phyloP scores from a whole-genome alignment of 1,284 basidiomycete species.

The Tilletia indica region DNA sequence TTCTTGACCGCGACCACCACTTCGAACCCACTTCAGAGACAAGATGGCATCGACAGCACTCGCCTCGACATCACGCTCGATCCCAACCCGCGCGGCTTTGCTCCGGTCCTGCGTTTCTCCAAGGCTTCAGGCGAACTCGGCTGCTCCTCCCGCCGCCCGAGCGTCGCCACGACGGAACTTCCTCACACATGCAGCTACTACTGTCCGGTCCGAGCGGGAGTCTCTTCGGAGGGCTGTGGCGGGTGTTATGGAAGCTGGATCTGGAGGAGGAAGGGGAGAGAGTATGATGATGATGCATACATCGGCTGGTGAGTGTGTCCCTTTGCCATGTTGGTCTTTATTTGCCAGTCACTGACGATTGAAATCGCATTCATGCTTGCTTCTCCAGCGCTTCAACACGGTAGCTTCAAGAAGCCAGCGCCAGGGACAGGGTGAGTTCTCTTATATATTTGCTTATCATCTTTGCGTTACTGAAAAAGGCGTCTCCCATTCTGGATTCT shows the following conservation, averaged over 20 bases:
- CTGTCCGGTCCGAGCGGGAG: too few relatives aligned
- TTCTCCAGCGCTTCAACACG: conserved; percentile 55
- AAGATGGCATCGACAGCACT: not conserved
- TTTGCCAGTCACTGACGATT: not conserved
- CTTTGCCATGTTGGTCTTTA: too few relatives aligned
- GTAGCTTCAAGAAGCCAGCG: conserved; percentile 63
- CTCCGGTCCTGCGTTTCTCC: too few relatives aligned
- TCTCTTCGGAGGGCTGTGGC: too few relatives aligned
- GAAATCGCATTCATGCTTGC: not conserved
- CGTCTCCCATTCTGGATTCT: conserved; percentile 10
- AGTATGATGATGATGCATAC: not conserved
- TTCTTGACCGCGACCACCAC: not conserved
- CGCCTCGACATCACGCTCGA: not conserved
- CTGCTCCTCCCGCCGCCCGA: too few relatives aligned
- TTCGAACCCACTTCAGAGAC: not conserved
- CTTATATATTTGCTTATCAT: conserved; percentile 36
- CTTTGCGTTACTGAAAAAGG: conserved; percentile 51
- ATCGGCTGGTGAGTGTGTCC: not conserved
- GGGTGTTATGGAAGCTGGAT: too few relatives aligned
- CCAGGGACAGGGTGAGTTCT: conserved; percentile 60
- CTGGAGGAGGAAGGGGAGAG: not conserved
- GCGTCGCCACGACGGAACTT: not conserved
- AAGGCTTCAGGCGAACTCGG: too few relatives aligned
- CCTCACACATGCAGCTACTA: not conserved
- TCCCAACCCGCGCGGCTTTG: not conserved